Percentiles rank a stretch among this genome's conserved stretches.
These are phyloP conservation scores for Allium sativum DNA, from an alignment of 106 monocot species.

Conservation along the genomic window DNA sequence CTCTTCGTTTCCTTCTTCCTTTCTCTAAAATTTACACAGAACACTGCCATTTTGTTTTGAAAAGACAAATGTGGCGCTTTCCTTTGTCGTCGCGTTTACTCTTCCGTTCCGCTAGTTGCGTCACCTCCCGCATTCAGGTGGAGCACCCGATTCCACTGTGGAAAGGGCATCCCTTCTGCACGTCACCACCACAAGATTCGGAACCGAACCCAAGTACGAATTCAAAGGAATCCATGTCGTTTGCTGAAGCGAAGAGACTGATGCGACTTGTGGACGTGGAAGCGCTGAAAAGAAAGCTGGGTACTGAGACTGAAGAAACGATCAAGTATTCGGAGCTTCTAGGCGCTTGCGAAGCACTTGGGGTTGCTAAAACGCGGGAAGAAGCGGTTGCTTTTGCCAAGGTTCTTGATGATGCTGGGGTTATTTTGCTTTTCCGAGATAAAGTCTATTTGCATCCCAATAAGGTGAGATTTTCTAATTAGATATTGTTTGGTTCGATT, in stretches of 20 bases:
- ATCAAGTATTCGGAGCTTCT: conserved; percentile 71
- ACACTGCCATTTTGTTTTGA: too few species aligned
- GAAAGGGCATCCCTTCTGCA: background rate
- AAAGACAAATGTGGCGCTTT: conserved; percentile 31
- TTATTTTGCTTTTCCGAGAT: conserved; percentile 72
- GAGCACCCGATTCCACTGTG: conserved; percentile 10
- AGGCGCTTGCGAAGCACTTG: conserved; percentile 48
- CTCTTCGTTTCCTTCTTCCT: background rate
- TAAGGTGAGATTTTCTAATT: conserved; percentile 40
- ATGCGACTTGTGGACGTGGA: conserved; percentile 88
- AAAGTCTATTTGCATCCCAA: conserved; percentile 89
- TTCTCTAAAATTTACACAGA: too few species aligned
- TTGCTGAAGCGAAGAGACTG: conserved; percentile 63
- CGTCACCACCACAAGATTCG: background rate
- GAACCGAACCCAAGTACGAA: background rate
- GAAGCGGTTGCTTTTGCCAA: conserved; percentile 63
- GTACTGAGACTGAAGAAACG: conserved; percentile 45
- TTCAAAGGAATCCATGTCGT: conserved; percentile 15
- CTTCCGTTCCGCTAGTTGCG: conserved; percentile 7
- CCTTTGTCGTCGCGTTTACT: conserved; percentile 5
- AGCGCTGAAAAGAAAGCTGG: conserved; percentile 65
- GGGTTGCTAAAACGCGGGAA: conserved; percentile 42
- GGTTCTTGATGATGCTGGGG: conserved; percentile 84
- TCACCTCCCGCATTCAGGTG: conserved; percentile 4
- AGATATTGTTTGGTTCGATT: background rate